Conservation (phyloP, 257 asterid genomes). For the Jaltomata sinuosa region DNA sequence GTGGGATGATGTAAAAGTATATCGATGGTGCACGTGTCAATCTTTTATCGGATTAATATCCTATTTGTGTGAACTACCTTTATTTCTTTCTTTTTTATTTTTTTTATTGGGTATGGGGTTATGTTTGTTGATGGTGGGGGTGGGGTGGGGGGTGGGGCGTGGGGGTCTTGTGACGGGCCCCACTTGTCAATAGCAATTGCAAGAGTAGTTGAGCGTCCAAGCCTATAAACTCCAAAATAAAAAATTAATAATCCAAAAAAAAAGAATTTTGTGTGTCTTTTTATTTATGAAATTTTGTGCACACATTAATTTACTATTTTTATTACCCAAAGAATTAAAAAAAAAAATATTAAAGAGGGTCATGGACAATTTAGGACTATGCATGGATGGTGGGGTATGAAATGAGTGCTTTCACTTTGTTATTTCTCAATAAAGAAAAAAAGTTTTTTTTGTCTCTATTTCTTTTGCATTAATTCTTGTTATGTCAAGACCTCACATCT, state of each 20-base stretch:
- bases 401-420: slow-evolving; percentile 9
- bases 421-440: slow-evolving; percentile 29
- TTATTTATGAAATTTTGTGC: not conserved
- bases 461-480: not conserved
- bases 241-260: not conserved
- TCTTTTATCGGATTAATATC: not conserved
- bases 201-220: slow-evolving; percentile 35
- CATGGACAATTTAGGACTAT: not conserved
- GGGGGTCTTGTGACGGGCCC: slow-evolving; percentile 34
- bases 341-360: not conserved
- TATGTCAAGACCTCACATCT: not conserved
- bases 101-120: not conserved
- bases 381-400: not conserved
- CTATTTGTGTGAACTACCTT: not conserved
- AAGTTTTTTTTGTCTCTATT: not conserved
- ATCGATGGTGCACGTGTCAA: not conserved
- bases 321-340: not conserved
- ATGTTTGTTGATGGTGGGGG: no score
- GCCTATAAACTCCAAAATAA: slow-evolving; percentile 8
- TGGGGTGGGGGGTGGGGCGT: not conserved
- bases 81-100: not conserved
- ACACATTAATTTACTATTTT: not conserved
- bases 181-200: slow-evolving; percentile 21
- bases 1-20: not conserved
- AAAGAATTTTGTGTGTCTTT: not conserved